A percentile compares a stretch with the other conserved stretches of the same genome.
phyloP scores from a whole-genome alignment of 176 grass and related monocot genomes.

The Oryza coarctata region DNA sequence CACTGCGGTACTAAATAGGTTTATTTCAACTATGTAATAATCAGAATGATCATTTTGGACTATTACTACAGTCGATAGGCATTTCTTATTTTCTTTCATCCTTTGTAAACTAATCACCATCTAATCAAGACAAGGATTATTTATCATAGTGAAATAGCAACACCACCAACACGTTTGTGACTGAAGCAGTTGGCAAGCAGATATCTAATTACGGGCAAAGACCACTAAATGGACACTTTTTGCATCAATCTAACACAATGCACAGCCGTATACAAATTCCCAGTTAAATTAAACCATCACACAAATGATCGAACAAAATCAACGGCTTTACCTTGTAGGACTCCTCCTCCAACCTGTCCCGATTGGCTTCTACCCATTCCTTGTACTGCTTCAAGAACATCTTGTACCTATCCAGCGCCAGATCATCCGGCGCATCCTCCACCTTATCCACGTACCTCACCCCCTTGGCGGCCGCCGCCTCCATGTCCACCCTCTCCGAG shows the following conservation, averaged over 20 bases:
- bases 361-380: constrained; percentile 88
- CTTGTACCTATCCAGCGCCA: constrained; percentile 72
- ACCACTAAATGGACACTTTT: not conserved
- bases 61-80: not conserved
- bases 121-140: not conserved
- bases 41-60: not conserved
- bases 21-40: not conserved
- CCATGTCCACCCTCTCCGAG: constrained; percentile 75
- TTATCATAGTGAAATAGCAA: not conserved
- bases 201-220: not conserved
- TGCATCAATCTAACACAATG: not conserved
- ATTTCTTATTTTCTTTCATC: not conserved
- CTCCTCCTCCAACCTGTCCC: constrained; percentile 69
- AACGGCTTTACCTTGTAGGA: constrained; percentile 71
- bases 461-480: constrained; percentile 38
- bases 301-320: not conserved
- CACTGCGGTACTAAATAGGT: not conserved
- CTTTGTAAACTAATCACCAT: not conserved
- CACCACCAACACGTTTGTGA: not conserved
- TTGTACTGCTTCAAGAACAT: constrained; percentile 93
- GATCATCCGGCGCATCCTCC: constrained; percentile 47
- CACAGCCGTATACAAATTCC: not conserved
- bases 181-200: not conserved
- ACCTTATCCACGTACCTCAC: constrained; percentile 50
- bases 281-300: not conserved